phyloP scores from a whole-genome alignment of 2,329 filamentous ascomycete species.

The Fusarium sp. region DNA sequence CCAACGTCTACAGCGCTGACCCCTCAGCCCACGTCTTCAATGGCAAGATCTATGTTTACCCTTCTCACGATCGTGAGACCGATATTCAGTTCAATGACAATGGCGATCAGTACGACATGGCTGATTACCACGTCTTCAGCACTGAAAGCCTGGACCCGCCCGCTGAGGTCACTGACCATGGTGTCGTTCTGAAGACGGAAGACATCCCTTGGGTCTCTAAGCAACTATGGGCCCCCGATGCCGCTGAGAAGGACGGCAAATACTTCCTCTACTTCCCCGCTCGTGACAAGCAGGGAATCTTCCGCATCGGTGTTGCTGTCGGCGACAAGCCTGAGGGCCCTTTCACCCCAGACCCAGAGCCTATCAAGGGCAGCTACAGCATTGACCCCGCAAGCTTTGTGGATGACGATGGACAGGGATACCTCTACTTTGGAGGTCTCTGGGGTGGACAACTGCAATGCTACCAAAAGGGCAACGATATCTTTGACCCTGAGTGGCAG shows the following conservation, averaged over 20 bases:
- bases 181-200: slow-evolving; percentile 71
- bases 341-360: slow-evolving; percentile 72
- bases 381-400: slow-evolving; percentile 84
- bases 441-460: slow-evolving; percentile 87
- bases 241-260: slow-evolving; percentile 73
- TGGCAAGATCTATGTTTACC: slow-evolving; percentile 80
- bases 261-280: slow-evolving; percentile 85
- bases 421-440: slow-evolving; percentile 78
- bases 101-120: slow-evolving; percentile 88
- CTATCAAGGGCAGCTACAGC: slow-evolving; percentile 77
- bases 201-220: slow-evolving; percentile 82
- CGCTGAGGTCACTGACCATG: slow-evolving; percentile 76
- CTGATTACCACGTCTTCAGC: slow-evolving; percentile 84
- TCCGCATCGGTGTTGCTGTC: slow-evolving; percentile 80
- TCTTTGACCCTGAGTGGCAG: slow-evolving; percentile 67
- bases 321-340: slow-evolving; percentile 74
- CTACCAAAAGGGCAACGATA: slow-evolving; percentile 67
- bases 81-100: slow-evolving; percentile 83
- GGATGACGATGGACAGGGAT: slow-evolving; percentile 61
- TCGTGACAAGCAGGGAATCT: slow-evolving; percentile 75
- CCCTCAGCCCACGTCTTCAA: slow-evolving; percentile 86
- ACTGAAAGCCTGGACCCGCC: slow-evolving; percentile 63
- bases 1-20: slow-evolving; percentile 82
- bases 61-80: slow-evolving; percentile 82
- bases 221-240: slow-evolving; percentile 85